Evolutionary conservation across 2,329 filamentous ascomycete genomes (phyloP).

Genomic region (Fusarium protoensiforme): DNA sequence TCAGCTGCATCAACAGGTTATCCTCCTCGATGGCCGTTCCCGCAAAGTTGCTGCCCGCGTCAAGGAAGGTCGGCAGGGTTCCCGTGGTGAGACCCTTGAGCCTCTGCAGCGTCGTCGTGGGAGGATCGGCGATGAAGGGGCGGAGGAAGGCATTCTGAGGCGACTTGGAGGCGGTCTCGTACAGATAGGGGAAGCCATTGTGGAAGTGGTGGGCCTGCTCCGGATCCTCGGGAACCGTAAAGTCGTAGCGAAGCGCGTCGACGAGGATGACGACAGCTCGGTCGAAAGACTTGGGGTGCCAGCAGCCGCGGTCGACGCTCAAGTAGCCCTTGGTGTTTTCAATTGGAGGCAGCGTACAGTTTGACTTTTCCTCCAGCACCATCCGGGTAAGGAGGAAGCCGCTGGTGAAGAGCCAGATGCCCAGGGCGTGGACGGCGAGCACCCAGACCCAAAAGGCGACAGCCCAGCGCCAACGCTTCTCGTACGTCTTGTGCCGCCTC

Average conservation of each 20-base stretch:
- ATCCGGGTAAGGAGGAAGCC: conserved; percentile 92
- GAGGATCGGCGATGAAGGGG: conserved; percentile 97
- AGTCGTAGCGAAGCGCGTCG: conserved; percentile 96
- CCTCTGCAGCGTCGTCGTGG: conserved; percentile 91
- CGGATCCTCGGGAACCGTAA: conserved; percentile 79
- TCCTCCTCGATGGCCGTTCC: conserved; percentile 97
- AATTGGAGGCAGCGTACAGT: conserved; percentile 76
- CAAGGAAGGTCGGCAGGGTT: conserved; percentile 93
- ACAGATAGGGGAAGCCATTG: conserved; percentile 86
- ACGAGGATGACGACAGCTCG: conserved; percentile 92
- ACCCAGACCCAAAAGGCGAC: conserved; percentile 77
- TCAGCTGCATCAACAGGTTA: conserved; percentile 75
- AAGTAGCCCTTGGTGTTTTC: conserved; percentile 54
- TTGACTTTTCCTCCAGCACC: conserved; percentile 80
- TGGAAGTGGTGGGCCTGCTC: conserved; percentile 70
- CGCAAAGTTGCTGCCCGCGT: conserved; percentile 94
- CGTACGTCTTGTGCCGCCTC: conserved; percentile 60
- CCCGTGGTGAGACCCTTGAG: conserved; percentile 95
- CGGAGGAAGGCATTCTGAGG: conserved; percentile 89
- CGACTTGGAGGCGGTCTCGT: conserved; percentile 79
- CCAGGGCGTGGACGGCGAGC: conserved; percentile 78
- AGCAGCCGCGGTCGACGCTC: conserved; percentile 77
- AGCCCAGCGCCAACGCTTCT: conserved; percentile 66
- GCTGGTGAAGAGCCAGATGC: conserved; percentile 92
- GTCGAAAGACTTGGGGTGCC: conserved; percentile 94